Evolutionary conservation across 352 stramenopile genomes (phyloP).

Genomic region (Phytopythium ostracodes): DNA sequence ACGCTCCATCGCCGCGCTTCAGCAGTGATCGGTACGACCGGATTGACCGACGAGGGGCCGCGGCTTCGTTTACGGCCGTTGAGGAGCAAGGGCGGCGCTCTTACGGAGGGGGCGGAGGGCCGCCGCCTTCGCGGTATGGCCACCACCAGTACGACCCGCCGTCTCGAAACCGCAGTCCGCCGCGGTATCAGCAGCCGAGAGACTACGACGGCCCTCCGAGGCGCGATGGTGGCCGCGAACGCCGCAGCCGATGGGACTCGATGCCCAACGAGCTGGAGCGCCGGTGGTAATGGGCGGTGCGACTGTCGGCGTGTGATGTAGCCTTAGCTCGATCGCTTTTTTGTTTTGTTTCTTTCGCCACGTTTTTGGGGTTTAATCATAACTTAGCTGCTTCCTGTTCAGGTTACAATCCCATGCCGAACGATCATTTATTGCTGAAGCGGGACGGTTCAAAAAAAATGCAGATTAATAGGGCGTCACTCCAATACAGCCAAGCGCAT

Average conservation of each 20-base stretch:
- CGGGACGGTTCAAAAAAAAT: neutral
- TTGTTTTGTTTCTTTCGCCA: neutral
- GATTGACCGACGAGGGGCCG: neutral
- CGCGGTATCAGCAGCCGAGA: neutral
- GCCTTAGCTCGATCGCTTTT: neutral
- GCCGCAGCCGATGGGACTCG: conserved; percentile 32
- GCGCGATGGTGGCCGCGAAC: conserved; percentile 3
- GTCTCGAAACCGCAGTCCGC: conserved; percentile 4
- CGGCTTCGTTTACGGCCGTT: conserved; percentile 28
- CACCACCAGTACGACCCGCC: conserved; percentile 23
- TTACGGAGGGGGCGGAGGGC: conserved; percentile 9
- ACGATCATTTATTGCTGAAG: neutral
- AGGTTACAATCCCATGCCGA: neutral
- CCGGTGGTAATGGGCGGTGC: conserved; percentile 20
- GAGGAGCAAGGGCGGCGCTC: conserved; percentile 19
- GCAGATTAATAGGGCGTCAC: neutral
- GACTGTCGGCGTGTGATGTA: too few species aligned
- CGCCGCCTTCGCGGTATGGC: conserved; percentile 13
- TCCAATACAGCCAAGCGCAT: neutral
- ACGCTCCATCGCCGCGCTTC: conserved; percentile 21
- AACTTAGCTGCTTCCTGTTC: neutral
- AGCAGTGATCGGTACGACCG: conserved; percentile 8
- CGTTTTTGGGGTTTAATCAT: neutral
- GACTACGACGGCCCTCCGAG: conserved; percentile 4
- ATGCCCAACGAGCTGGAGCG: conserved; percentile 32